phyloP scores from a whole-genome alignment of 2,329 filamentous ascomycete genomes.

The Microascus cirrosus region DNA sequence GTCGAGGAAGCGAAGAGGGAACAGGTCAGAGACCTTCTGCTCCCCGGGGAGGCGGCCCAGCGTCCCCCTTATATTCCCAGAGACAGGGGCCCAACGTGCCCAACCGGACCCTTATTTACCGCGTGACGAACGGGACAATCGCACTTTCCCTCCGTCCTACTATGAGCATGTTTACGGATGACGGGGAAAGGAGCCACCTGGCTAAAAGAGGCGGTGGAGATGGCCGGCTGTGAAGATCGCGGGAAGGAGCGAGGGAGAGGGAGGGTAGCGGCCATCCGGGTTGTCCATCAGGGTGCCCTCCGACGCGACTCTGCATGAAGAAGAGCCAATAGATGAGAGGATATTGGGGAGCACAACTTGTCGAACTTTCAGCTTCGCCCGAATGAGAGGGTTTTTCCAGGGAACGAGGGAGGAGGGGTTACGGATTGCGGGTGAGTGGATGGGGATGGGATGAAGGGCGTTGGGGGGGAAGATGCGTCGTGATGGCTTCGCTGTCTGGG shows the following conservation, averaged over 20 bases:
- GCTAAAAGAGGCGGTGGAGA: background rate
- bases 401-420: too few relatives aligned
- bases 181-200: background rate
- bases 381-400: too few relatives aligned
- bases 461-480: too few relatives aligned
- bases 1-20: too few relatives aligned
- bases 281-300: conserved; percentile 3
- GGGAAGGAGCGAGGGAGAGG: background rate
- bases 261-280: background rate
- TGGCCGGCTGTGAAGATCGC: background rate
- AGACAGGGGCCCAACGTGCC: background rate
- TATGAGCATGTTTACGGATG: background rate
- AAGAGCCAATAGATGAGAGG: background rate
- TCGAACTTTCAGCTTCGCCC: too few relatives aligned
- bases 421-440: too few relatives aligned
- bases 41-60: too few relatives aligned
- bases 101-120: background rate
- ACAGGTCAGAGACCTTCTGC: too few relatives aligned
- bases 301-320: background rate
- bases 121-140: background rate
- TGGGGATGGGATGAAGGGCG: too few relatives aligned
- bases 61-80: background rate
- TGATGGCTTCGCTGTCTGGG: too few relatives aligned
- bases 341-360: background rate
- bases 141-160: background rate